Base-by-base conservation (phyloP, 352 stramenopile genomes). In the Globisporangium rhizosaccharum region DNA sequence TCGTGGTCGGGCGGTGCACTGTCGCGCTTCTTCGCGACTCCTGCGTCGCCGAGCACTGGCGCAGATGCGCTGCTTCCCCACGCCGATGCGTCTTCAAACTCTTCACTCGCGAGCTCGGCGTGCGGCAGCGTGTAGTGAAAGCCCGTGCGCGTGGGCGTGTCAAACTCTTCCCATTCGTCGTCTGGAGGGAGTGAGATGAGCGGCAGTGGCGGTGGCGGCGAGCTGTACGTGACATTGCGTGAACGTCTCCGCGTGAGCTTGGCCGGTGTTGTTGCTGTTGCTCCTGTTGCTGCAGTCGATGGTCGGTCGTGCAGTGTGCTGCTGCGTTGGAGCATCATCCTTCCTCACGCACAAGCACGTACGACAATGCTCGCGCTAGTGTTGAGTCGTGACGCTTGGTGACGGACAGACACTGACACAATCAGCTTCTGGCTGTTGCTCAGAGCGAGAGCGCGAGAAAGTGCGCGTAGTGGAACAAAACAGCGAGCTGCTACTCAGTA, bases 131-230 rank as follows among this genome's bases (percentile, higher is more conserved):
- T 46, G 51, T 90, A 88, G 37, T 54, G 58, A 46, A 90, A 90
- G 2, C 80, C 80, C 10, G 77, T 83, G 41, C 72, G 76, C 28
- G 75, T 82, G 2, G 77, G 65, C 3, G 73, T 76, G 48, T 86
- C 68, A 47, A 88, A 90, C 48, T 90, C 72, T 53, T 84, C 77
- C 75, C 72, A 87, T 15, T 90, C 74, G 44, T 86, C 77, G 9
- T 87, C 80, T 0, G 76, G 76, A 30, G 77, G 74, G 50, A 90
- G 65, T 50, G 77, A 82, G 36, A 88, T 90, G 15, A 90, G 68
- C 25, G 80, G 80, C 30, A 90, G 53, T 6, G 79, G 79, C 4
- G 79, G 80, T 8, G 56, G 56, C 11, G 77, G 80, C 39, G 75
- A 82, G 53, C 36, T 72, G 37, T 73, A 53, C 20, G 78, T 55